Evolutionary conservation across 139 green algal species (phyloP).

Genomic region (Picochlorum sp.): DNA sequence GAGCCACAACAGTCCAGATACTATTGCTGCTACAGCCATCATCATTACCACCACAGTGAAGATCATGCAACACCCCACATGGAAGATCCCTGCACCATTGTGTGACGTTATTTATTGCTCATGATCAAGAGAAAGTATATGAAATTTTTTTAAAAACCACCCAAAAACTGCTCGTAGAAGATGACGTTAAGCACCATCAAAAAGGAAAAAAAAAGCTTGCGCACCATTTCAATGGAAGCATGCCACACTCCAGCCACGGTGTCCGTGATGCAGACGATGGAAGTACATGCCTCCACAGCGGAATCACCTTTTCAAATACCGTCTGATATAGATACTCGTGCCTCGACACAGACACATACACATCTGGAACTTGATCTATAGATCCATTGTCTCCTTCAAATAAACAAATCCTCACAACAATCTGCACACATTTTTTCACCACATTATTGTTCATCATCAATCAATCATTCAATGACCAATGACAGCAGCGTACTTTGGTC

Average conservation of each 20-base stretch:
- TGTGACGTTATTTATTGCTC: too few relatives aligned
- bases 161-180: too few relatives aligned
- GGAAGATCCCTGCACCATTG: slow-evolving; percentile 32
- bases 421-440: slow-evolving; percentile 10
- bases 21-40: not conserved
- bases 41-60: slow-evolving; percentile 4
- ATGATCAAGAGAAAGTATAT: too few relatives aligned
- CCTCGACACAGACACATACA: slow-evolving; percentile 30
- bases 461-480: too few relatives aligned
- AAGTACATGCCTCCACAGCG: slow-evolving; percentile 43
- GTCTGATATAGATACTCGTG: slow-evolving; percentile 35
- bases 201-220: not conserved
- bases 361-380: slow-evolving; percentile 12
- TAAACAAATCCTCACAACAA: slow-evolving; percentile 15
- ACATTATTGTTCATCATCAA: too few relatives aligned
- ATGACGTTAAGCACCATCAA: too few relatives aligned
- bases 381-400: slow-evolving; percentile 22
- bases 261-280: slow-evolving; percentile 14
- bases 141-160: too few relatives aligned
- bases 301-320: slow-evolving; percentile 22
- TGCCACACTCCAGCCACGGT: slow-evolving; percentile 45
- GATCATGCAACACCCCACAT: slow-evolving; percentile 40
- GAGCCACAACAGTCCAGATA: slow-evolving; percentile 30
- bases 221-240: slow-evolving; percentile 45
- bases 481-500: not conserved